Evolutionary conservation across 805 yeast genomes (phyloP).

Genomic region (Pichia phayaonensis): DNA sequence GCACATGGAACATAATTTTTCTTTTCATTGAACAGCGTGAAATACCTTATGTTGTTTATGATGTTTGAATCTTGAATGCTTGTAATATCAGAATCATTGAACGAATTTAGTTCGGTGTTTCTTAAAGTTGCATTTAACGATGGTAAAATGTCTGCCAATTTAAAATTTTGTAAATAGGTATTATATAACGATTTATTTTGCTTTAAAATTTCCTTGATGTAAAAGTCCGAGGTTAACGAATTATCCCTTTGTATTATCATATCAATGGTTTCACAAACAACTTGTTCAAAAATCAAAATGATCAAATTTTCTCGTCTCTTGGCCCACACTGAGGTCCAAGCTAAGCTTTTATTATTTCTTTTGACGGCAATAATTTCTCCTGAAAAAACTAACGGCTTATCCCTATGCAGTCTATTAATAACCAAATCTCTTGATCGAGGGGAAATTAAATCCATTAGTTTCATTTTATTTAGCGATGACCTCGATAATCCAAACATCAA

Average conservation of each 20-base stretch:
- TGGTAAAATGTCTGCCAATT: conserved; percentile 18
- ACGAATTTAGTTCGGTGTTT: not conserved
- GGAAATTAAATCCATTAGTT: conserved; percentile 70
- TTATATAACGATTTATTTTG: conserved; percentile 17
- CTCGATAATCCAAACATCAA: conserved; percentile 76
- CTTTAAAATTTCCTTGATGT: conserved; percentile 5
- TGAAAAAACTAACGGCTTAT: conserved; percentile 50
- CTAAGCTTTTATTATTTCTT: conserved; percentile 54
- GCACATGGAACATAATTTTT: conserved; percentile 63
- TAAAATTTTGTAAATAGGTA: conserved; percentile 9
- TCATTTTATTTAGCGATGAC: conserved; percentile 49
- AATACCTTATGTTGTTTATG: conserved; percentile 56
- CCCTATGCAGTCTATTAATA: conserved; percentile 41
- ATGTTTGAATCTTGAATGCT: conserved; percentile 28
- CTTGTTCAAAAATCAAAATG: conserved; percentile 82
- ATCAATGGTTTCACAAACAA: conserved; percentile 64
- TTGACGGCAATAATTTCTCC: conserved; percentile 82
- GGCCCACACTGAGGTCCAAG: conserved; percentile 91
- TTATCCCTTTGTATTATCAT: conserved; percentile 37
- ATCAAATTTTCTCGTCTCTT: conserved; percentile 63
- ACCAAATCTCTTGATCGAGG: conserved; percentile 70
- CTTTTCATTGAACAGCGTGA: conserved; percentile 38
- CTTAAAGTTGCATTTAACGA: conserved; percentile 15
- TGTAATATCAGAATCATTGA: conserved; percentile 6
- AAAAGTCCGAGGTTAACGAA: conserved; percentile 10